phyloP scores from a whole-genome alignment of 2,329 filamentous ascomycete species.

The Verticillium klebahnii region DNA sequence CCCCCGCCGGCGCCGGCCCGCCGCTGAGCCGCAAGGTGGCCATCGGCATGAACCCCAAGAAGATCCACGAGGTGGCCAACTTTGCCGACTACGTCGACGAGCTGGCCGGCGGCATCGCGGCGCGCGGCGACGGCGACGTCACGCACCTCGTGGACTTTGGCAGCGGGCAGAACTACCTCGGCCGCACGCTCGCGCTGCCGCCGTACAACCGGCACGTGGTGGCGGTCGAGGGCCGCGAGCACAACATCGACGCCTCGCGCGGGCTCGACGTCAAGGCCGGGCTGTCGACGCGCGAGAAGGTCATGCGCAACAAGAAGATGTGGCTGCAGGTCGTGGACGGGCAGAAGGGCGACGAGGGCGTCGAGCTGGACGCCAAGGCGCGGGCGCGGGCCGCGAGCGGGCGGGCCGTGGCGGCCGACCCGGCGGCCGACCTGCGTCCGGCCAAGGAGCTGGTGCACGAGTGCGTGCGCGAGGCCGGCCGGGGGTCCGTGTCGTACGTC shows the following conservation, averaged over 20 bases:
- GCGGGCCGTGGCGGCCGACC: constrained; percentile 26
- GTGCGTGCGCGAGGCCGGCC: constrained; percentile 55
- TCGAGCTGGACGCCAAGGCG: constrained; percentile 29
- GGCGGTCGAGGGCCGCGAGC: constrained; percentile 81
- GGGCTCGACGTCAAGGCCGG: constrained; percentile 80
- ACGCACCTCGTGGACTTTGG: constrained; percentile 94
- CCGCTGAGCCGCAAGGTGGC: constrained; percentile 67
- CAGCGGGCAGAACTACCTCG: constrained; percentile 94
- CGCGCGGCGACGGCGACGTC: constrained; percentile 51
- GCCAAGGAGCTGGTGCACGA: constrained; percentile 43
- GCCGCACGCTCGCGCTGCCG: constrained; percentile 75
- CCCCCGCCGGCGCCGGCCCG: constrained; percentile 27
- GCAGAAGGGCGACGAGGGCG: constrained; percentile 33
- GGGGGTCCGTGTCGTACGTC: constrained; percentile 72
- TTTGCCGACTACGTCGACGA: constrained; percentile 80
- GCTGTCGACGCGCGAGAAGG: constrained; percentile 65
- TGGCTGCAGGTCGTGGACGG: constrained; percentile 51
- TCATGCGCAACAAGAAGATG: constrained; percentile 80
- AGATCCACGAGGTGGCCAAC: constrained; percentile 86
- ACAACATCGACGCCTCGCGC: constrained; percentile 82
- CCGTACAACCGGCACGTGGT: constrained; percentile 86
- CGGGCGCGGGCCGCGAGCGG: constrained; percentile 26
- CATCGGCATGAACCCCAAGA: constrained; percentile 94
- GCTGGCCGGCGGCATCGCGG: constrained; percentile 53
- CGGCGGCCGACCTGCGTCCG: constrained; percentile 39